These are phyloP conservation scores for Saccharum spontaneum DNA, from an alignment of 176 grass and related monocot species.

Conservation along the genomic window DNA sequence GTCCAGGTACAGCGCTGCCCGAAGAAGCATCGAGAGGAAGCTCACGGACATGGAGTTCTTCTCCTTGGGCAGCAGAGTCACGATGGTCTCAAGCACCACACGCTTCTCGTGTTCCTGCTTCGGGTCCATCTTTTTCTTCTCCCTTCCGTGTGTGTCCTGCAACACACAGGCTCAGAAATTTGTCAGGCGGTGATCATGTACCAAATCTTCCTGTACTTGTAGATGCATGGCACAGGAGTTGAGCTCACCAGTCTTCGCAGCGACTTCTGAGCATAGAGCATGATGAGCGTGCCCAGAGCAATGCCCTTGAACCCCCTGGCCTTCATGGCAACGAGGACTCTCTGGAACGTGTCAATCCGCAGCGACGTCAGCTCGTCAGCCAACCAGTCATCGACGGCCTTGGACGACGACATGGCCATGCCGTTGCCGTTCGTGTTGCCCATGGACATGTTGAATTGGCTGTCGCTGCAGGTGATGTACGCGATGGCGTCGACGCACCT, in stretches of 20 bases:
- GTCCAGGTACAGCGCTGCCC: constrained; percentile 69
- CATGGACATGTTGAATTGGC: constrained; percentile 23
- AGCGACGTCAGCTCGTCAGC: constrained; percentile 75
- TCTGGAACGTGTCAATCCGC: constrained; percentile 78
- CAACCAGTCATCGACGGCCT: constrained; percentile 67
- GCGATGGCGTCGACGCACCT: constrained; percentile 75
- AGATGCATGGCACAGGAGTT: neutral
- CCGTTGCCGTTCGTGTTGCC: neutral
- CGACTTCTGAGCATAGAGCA: constrained; percentile 94
- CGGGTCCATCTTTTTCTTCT: constrained; percentile 57
- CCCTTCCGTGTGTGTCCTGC: constrained; percentile 72
- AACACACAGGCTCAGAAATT: neutral
- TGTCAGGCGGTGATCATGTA: neutral
- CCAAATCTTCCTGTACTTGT: neutral
- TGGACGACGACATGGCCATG: constrained; percentile 13
- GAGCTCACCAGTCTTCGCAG: constrained; percentile 70
- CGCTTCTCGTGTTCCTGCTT: constrained; percentile 87
- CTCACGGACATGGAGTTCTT: constrained; percentile 77
- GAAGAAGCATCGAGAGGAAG: constrained; percentile 88
- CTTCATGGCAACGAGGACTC: constrained; percentile 84
- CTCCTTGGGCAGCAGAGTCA: constrained; percentile 79
- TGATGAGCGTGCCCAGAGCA: constrained; percentile 75
- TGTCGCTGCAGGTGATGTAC: constrained; percentile 48
- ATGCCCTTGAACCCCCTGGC: constrained; percentile 69
- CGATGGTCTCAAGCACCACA: constrained; percentile 74